These are phyloP conservation scores for Syzygium aromaticum DNA, from an alignment of 345 rosid genomes.

Conservation along the genomic window DNA sequence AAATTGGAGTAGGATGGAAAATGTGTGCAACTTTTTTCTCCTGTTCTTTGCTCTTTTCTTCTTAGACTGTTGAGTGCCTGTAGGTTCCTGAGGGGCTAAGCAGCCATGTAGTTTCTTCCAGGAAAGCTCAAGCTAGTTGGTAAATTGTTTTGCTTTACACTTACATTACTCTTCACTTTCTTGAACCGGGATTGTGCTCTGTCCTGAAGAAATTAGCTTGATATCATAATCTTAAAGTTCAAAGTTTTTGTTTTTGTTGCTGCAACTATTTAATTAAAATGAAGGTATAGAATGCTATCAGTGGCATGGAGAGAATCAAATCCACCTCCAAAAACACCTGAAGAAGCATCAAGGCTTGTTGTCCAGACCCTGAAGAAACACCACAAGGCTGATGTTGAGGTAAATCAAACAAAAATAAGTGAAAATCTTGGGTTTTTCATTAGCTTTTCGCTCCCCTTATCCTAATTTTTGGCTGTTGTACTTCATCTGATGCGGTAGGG, in stretches of 20 bases:
- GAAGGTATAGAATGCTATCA: slow-evolving; percentile 73
- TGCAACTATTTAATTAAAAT: not conserved
- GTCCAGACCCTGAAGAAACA: slow-evolving; percentile 48
- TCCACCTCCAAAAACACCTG: slow-evolving; percentile 60
- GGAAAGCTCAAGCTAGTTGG: slow-evolving; percentile 92
- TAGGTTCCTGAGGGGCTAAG: slow-evolving; percentile 77
- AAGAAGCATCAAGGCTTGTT: slow-evolving; percentile 64
- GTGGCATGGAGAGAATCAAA: slow-evolving; percentile 77
- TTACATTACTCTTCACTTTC: not conserved
- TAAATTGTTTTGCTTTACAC: slow-evolving; percentile 9
- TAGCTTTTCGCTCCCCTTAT: not conserved
- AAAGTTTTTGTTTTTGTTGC: not conserved
- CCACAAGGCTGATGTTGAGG: slow-evolving; percentile 85
- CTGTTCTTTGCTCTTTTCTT: not conserved
- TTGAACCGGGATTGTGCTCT: not conserved
- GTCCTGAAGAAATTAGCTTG: not conserved
- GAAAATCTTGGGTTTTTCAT: not conserved
- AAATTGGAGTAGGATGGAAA: not conserved
- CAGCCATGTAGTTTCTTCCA: slow-evolving; percentile 61
- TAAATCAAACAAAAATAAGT: not conserved
- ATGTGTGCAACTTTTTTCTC: not conserved
- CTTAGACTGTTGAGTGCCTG: not conserved
- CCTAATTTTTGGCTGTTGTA: not conserved
- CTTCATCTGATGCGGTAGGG: slow-evolving; percentile 27
- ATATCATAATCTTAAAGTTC: not conserved